A percentile compares a stretch with the other conserved stretches of the same genome.
Conservation (phyloP, 192 early-diverging fungal species). For the Backusella tarrabulga region DNA sequence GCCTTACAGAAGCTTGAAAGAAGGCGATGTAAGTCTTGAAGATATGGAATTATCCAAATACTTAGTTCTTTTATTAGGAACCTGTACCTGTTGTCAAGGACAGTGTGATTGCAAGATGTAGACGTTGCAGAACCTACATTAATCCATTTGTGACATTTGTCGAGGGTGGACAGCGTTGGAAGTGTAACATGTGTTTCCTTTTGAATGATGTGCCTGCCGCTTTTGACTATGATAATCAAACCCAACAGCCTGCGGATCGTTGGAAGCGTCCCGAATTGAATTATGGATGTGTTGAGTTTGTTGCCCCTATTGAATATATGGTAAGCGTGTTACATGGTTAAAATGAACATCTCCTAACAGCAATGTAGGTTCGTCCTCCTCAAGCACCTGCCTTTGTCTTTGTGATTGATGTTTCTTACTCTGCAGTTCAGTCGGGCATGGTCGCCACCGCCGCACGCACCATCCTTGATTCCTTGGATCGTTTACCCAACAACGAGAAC, state of each 20-base stretch:
- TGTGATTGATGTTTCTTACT: slow-evolving; percentile 91
- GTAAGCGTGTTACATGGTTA: slow-evolving; percentile 29
- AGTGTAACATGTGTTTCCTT: slow-evolving; percentile 93
- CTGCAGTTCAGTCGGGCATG: slow-evolving; percentile 85
- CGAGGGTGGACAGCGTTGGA: slow-evolving; percentile 95
- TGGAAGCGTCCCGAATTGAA: slow-evolving; percentile 90
- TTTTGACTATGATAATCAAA: slow-evolving; percentile 78
- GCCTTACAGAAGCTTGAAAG: slow-evolving; percentile 76
- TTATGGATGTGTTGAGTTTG: slow-evolving; percentile 87
- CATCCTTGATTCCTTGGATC: slow-evolving; percentile 79
- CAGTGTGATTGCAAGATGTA: slow-evolving; percentile 88
- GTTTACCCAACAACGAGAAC: slow-evolving; percentile 85
- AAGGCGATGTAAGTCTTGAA: slow-evolving; percentile 60
- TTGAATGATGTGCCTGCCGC: slow-evolving; percentile 84
- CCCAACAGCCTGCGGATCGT: slow-evolving; percentile 77
- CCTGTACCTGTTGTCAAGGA: slow-evolving; percentile 89
- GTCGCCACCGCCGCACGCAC: slow-evolving; percentile 77
- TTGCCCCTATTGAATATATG: slow-evolving; percentile 98
- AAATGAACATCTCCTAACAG: too few relatives aligned
- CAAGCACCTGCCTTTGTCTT: slow-evolving; percentile 93
- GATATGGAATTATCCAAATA: too few relatives aligned
- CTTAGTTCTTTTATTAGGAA: slow-evolving; percentile 37
- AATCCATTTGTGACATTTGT: slow-evolving; percentile 96
- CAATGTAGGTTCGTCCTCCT: slow-evolving; percentile 74
- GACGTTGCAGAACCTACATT: slow-evolving; percentile 94